Evolutionary conservation across 139 green algal genomes (phyloP).

Genomic region (Tetraselmis chui): DNA sequence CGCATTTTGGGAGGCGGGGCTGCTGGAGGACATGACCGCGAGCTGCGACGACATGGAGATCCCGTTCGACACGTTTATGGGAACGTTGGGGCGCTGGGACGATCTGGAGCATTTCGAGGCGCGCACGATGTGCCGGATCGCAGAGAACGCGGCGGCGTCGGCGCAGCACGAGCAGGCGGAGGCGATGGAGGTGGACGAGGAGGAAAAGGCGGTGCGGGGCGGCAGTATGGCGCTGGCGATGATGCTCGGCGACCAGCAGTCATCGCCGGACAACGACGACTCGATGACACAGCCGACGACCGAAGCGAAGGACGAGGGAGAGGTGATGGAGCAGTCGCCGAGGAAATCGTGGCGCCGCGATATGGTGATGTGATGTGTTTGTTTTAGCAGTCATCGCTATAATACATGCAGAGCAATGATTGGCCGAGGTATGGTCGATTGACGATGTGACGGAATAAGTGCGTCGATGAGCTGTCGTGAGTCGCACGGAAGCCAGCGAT

Average conservation of each 20-base stretch:
- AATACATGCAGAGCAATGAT: no score
- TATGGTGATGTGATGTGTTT: no score
- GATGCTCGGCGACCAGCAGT: background rate
- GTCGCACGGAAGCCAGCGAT: no score
- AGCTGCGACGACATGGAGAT: background rate
- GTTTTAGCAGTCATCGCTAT: no score
- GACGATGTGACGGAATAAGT: no score
- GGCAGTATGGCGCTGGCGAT: background rate
- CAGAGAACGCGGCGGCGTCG: background rate
- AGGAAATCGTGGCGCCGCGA: no score
- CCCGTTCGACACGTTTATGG: background rate
- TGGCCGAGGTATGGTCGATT: no score
- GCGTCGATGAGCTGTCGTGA: no score
- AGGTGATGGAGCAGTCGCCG: no score
- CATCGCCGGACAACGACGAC: no score
- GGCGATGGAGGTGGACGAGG: background rate
- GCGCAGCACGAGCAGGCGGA: background rate
- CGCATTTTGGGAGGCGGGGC: background rate
- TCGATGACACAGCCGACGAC: no score
- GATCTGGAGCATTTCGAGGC: background rate
- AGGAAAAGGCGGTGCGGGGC: background rate
- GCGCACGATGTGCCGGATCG: background rate
- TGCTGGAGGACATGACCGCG: background rate
- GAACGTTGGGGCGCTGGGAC: background rate
- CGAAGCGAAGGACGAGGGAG: no score